Percentiles rank a stretch among this genome's conserved stretches.
phyloP scores from a whole-genome alignment of 768 basidiomycete species.

The Hydnum rufescens region DNA sequence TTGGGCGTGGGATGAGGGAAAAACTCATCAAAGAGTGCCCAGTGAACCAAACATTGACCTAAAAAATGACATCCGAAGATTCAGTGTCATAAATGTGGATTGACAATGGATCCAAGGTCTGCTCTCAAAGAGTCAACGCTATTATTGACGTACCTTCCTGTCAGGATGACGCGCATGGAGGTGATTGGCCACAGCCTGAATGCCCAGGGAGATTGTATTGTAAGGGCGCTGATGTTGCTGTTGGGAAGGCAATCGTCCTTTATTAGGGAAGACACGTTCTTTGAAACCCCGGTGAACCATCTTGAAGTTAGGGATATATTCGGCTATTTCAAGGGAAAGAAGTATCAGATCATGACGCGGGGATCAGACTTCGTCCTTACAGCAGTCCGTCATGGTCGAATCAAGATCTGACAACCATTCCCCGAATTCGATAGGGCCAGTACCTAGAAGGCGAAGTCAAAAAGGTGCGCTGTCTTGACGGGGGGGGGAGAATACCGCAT shows the following conservation, averaged over 20 bases:
- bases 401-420: conserved; percentile 10
- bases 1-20: not conserved
- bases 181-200: conserved; percentile 5
- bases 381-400: not conserved
- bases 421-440: conserved; percentile 9
- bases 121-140: no score
- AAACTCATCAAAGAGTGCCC: not conserved
- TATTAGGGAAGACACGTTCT: not conserved
- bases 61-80: no score
- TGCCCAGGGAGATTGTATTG: conserved; percentile 9
- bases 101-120: no score
- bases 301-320: not conserved
- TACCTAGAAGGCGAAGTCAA: not conserved
- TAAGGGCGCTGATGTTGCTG: not conserved
- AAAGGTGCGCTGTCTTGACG: not conserved
- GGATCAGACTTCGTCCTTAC: not conserved
- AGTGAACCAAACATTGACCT: no score
- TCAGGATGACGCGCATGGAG: not conserved
- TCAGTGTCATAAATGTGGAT: no score
- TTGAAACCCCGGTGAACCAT: conserved; percentile 6
- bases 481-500: no score
- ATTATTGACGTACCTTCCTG: not conserved
- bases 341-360: no score
- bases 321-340: no score
- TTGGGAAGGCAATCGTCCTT: not conserved